These are phyloP conservation scores for Lipomyces yamanashiensis DNA, from an alignment of 805 yeast genomes.

Conservation along the genomic window DNA sequence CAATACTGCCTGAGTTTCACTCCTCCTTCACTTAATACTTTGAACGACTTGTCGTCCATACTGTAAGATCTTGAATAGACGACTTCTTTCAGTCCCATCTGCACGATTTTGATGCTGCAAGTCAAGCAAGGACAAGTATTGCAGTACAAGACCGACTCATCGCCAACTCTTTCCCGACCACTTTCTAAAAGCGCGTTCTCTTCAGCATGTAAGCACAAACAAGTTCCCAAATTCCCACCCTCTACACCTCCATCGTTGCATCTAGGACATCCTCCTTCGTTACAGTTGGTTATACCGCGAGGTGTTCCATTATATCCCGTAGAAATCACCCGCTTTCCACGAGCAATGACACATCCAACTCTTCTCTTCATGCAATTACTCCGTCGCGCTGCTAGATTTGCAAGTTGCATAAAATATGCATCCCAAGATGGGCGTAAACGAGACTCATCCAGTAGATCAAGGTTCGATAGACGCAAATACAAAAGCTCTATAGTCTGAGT, in stretches of 20 bases:
- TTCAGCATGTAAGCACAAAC: slow-evolving; percentile 95
- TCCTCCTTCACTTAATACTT: slow-evolving; percentile 74
- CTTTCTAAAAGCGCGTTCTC: slow-evolving; percentile 95
- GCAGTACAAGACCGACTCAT: slow-evolving; percentile 68
- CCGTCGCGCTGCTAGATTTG: slow-evolving; percentile 88
- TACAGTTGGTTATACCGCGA: slow-evolving; percentile 81
- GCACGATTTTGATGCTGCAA: slow-evolving; percentile 93
- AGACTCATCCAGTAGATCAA: slow-evolving; percentile 56
- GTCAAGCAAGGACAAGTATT: slow-evolving; percentile 97
- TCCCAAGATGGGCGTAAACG: slow-evolving; percentile 95
- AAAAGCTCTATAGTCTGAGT: slow-evolving; percentile 48
- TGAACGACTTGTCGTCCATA: slow-evolving; percentile 81
- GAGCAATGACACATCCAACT: slow-evolving; percentile 94
- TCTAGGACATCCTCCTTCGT: slow-evolving; percentile 92
- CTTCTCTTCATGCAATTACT: slow-evolving; percentile 97
- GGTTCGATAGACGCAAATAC: slow-evolving; percentile 47
- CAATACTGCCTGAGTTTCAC: slow-evolving; percentile 68
- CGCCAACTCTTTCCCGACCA: slow-evolving; percentile 82
- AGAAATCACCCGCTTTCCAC: slow-evolving; percentile 83
- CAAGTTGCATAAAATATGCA: slow-evolving; percentile 89
- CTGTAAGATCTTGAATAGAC: slow-evolving; percentile 90
- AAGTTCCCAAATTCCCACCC: slow-evolving; percentile 75
- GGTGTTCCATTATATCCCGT: slow-evolving; percentile 99
- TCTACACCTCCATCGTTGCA: slow-evolving; percentile 66
- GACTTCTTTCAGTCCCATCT: slow-evolving; percentile 86